Percentiles rank a stretch among this genome's conserved stretches.
Evolutionary conservation across 805 yeast genomes (phyloP).

Genomic region (Kluyveromyces siamensis): DNA sequence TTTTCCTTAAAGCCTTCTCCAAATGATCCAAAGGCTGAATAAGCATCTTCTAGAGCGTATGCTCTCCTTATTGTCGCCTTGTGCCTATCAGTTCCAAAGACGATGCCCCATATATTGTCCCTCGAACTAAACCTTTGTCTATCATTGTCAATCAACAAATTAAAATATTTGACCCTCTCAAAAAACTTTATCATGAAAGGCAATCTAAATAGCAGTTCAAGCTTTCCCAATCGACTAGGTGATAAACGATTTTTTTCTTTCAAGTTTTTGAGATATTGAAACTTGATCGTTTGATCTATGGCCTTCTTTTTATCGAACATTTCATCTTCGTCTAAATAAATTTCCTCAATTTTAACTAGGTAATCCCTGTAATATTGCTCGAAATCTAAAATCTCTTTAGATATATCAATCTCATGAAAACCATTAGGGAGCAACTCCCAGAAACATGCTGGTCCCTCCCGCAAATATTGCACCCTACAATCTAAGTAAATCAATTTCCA

Average conservation of each 20-base stretch:
- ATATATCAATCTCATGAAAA: slow-evolving; percentile 9
- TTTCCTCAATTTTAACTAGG: slow-evolving; percentile 8
- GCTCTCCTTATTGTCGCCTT: slow-evolving; percentile 60
- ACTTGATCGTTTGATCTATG: slow-evolving; percentile 19
- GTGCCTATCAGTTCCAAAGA: slow-evolving; percentile 11
- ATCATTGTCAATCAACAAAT: slow-evolving; percentile 51
- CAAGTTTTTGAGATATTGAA: slow-evolving; percentile 9
- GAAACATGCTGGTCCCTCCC: neutral
- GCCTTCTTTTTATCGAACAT: slow-evolving; percentile 28
- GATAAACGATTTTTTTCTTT: slow-evolving; percentile 14
- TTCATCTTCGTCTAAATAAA: slow-evolving; percentile 7
- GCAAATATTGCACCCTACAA: slow-evolving; percentile 1
- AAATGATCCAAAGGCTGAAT: slow-evolving; percentile 40
- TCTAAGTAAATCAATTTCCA: slow-evolving; percentile 2
- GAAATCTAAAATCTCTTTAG: slow-evolving; percentile 17
- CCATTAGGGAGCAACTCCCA: slow-evolving; percentile 1
- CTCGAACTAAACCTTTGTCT: slow-evolving; percentile 20
- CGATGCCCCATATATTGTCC: slow-evolving; percentile 9
- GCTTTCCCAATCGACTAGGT: slow-evolving; percentile 23
- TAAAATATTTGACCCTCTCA: slow-evolving; percentile 65
- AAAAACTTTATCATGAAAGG: slow-evolving; percentile 79
- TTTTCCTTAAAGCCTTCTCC: slow-evolving; percentile 51
- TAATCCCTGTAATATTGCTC: slow-evolving; percentile 19
- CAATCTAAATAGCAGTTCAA: slow-evolving; percentile 47
- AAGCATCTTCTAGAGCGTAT: slow-evolving; percentile 67